phyloP scores from a whole-genome alignment of 2,329 filamentous ascomycete species.

The Chrysosporium queenslandicum region DNA sequence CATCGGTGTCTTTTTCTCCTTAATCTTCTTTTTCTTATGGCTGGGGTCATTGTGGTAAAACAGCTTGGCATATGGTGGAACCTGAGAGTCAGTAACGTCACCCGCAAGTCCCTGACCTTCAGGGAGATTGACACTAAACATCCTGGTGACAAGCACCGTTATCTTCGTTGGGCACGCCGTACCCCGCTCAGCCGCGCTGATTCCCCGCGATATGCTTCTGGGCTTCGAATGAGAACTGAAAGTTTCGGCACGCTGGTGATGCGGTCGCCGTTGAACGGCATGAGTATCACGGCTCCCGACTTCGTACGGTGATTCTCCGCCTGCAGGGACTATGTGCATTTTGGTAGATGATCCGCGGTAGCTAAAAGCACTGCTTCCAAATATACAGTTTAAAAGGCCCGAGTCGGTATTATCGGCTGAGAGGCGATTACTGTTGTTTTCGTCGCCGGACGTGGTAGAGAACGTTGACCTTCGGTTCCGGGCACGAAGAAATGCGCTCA shows the following conservation, averaged over 20 bases:
- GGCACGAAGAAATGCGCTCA: slow-evolving; percentile 34
- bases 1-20: slow-evolving; percentile 48
- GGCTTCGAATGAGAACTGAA: slow-evolving; percentile 25
- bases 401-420: slow-evolving; percentile 43
- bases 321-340: slow-evolving; percentile 46
- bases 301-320: slow-evolving; percentile 27
- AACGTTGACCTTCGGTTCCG: slow-evolving; percentile 40
- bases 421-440: slow-evolving; percentile 29
- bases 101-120: slow-evolving; percentile 34
- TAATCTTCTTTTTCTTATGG: slow-evolving; percentile 37
- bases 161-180: slow-evolving; percentile 32
- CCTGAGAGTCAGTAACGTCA: slow-evolving; percentile 26
- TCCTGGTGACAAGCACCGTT: slow-evolving; percentile 48
- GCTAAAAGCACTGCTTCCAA: slow-evolving; percentile 49
- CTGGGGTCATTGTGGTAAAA: slow-evolving; percentile 29
- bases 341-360: slow-evolving; percentile 52
- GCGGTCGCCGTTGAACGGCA: slow-evolving; percentile 22
- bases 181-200: slow-evolving; percentile 11
- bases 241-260: slow-evolving; percentile 32
- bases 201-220: slow-evolving; percentile 19
- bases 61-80: slow-evolving; percentile 27
- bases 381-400: slow-evolving; percentile 49
- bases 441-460: slow-evolving; percentile 28
- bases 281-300: slow-evolving; percentile 17
- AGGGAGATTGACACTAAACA: slow-evolving; percentile 49